Percentiles rank a stretch among this genome's conserved stretches.
phyloP scores from a whole-genome alignment of 2,329 filamentous ascomycete genomes.

The Fusarium gaditjirri region DNA sequence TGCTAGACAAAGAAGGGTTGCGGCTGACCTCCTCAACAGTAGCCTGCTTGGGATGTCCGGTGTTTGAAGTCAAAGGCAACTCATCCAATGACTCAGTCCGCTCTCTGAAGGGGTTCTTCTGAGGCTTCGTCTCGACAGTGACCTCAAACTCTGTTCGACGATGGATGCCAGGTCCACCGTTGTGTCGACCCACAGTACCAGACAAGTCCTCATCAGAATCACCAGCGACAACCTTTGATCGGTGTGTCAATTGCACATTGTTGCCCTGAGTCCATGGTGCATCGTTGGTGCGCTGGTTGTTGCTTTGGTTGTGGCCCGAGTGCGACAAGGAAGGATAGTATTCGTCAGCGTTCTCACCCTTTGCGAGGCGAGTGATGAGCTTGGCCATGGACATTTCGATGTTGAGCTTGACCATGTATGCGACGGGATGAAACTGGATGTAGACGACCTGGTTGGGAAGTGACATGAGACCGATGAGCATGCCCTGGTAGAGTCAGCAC shows the following conservation, averaged over 20 bases:
- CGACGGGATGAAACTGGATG: slow-evolving; percentile 63
- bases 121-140: slow-evolving; percentile 24
- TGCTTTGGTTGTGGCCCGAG: slow-evolving; percentile 23
- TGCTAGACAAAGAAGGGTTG: slow-evolving; percentile 15
- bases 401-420: slow-evolving; percentile 64
- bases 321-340: slow-evolving; percentile 35
- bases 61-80: slow-evolving; percentile 35
- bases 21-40: slow-evolving; percentile 19
- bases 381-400: slow-evolving; percentile 65
- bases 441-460: slow-evolving; percentile 51
- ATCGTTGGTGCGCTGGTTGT: slow-evolving; percentile 9
- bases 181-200: neutral
- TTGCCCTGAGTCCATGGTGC: slow-evolving; percentile 25
- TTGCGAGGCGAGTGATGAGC: slow-evolving; percentile 57
- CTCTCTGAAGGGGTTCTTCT: slow-evolving; percentile 6
- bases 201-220: slow-evolving; percentile 34
- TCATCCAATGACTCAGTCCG: slow-evolving; percentile 16
- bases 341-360: slow-evolving; percentile 25
- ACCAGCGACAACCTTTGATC: slow-evolving; percentile 36
- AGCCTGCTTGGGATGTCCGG: slow-evolving; percentile 35
- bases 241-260: slow-evolving; percentile 26
- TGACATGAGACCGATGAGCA: slow-evolving; percentile 50
- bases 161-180: slow-evolving; percentile 30
- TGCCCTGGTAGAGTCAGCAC: neutral
- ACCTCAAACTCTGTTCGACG: slow-evolving; percentile 39